Evolutionary conservation across 2,329 filamentous ascomycete species (phyloP).

Genomic region (Aureobasidium sp.): DNA sequence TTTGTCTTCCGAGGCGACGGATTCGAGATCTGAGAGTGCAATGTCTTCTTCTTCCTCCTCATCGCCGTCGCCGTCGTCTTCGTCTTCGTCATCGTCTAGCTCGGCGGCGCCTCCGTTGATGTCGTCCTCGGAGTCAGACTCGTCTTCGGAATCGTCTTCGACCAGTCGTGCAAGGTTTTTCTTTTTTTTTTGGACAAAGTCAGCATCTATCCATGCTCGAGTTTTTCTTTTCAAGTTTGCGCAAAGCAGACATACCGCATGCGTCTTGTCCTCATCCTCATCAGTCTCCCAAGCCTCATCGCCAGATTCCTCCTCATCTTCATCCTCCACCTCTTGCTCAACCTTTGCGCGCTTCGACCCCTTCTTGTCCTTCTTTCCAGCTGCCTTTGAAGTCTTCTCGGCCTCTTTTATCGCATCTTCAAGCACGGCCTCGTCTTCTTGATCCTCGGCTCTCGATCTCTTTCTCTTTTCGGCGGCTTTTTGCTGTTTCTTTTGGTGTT

Average conservation of each 20-base stretch:
- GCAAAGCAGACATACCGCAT: slow-evolving; percentile 15
- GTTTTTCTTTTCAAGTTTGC: too few relatives aligned
- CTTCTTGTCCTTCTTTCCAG: slow-evolving; percentile 20
- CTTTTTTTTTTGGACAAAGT: too few relatives aligned
- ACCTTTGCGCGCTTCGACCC: slow-evolving; percentile 19
- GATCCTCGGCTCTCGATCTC: slow-evolving; percentile 26
- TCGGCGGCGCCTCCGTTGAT: slow-evolving; percentile 34
- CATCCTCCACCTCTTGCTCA: slow-evolving; percentile 23
- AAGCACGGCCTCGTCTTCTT: slow-evolving; percentile 24
- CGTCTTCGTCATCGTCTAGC: slow-evolving; percentile 41
- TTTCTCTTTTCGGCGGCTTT: slow-evolving; percentile 49
- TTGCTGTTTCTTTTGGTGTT: slow-evolving; percentile 50
- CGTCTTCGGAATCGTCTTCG: slow-evolving; percentile 24
- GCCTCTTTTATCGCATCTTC: slow-evolving; percentile 25
- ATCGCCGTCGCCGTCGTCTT: slow-evolving; percentile 47
- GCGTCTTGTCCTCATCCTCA: slow-evolving; percentile 31
- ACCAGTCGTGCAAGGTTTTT: slow-evolving; percentile 15
- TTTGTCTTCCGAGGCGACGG: slow-evolving; percentile 68
- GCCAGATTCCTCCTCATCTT: slow-evolving; percentile 5
- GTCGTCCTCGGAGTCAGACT: slow-evolving; percentile 27
- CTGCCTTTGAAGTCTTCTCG: slow-evolving; percentile 21
- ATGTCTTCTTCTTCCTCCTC: slow-evolving; percentile 81
- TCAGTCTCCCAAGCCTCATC: slow-evolving; percentile 25
- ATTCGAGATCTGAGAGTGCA: slow-evolving; percentile 78
- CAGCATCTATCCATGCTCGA: too few relatives aligned